Base-by-base conservation (phyloP, 2,329 filamentous ascomycete species). In the Colletotrichum zoysiae region DNA sequence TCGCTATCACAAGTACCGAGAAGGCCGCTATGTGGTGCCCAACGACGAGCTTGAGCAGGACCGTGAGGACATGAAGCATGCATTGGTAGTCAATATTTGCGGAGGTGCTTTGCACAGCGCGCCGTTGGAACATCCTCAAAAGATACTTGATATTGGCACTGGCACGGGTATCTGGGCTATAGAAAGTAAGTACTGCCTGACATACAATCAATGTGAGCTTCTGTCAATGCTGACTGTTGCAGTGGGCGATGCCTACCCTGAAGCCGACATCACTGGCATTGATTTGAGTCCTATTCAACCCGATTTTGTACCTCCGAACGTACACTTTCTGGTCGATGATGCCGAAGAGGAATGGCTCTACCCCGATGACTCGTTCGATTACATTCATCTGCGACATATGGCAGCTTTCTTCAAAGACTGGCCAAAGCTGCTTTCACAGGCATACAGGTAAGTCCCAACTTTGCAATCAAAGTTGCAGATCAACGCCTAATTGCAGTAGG, bases 91-190 rank as follows among this genome's bases (percentile, higher is more conserved):
- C 33, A 74, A 77, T 50, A 66, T 83, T 6, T 77, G 79, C 16
- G 78, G 80, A 2, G 82, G 81, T 0, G 76, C 78, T 60, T 78
- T 87, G 18, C 82, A 83, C 66, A 80, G 81, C 64, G 81, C 84
- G 38, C 85, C 84, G 1, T 75, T 87, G 3, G 20, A 59, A 1
- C 65, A 65, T 0, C 61, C 53, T 1, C 67, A 46, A 14, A 65
- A 48, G 1, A 59, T 70, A 1, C 16, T 70, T 0, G 67, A 65
- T 4, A 55, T 69, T 0, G 53, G 67, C 12, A 69, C 66, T 0
- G 66, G 60, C 5, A 65, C 66, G 7, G 53, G 60, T 2, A 59
- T 65, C 60, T 70, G 53, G 62, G 38, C 50, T 18, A 35, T 56
- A 4, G 51, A 57, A 30, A 69, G 23, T 51, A 14, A 5, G 44